A percentile compares a stretch with the other conserved stretches of the same genome.
Evolutionary conservation across 2,329 filamentous ascomycete species (phyloP).

Genomic region (Chrysoporthe puriensis): DNA sequence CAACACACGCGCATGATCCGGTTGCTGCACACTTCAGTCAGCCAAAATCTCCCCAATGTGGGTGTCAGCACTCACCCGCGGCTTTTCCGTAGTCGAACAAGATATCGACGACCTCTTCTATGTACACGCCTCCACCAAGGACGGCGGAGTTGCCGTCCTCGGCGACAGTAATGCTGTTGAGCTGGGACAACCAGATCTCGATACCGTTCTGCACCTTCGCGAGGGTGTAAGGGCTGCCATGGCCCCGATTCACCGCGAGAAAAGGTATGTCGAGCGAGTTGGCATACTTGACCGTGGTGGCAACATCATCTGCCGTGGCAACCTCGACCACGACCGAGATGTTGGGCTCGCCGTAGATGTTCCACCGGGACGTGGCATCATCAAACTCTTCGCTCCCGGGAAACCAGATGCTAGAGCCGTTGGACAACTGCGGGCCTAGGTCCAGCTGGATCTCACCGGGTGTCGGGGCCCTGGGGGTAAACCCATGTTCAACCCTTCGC

Average conservation of each 20-base stretch:
- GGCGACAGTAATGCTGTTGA: constrained; percentile 48
- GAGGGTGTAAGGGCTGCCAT: constrained; percentile 54
- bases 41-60: no score
- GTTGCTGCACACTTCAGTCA: constrained; percentile 40
- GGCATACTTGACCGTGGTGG: constrained; percentile 53
- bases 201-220: constrained; percentile 54
- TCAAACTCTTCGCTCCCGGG: constrained; percentile 35
- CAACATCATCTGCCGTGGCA: constrained; percentile 52
- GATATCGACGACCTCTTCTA: constrained; percentile 49
- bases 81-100: constrained; percentile 55
- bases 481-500: background rate
- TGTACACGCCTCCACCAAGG: constrained; percentile 51
- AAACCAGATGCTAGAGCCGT: background rate
- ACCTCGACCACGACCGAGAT: constrained; percentile 53
- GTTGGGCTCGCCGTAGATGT: constrained; percentile 45
- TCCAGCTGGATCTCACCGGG: background rate
- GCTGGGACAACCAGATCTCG: constrained; percentile 50
- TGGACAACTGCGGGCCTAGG: constrained; percentile 1
- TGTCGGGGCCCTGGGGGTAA: background rate
- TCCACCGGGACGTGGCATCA: constrained; percentile 49
- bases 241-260: constrained; percentile 55
- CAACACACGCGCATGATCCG: constrained; percentile 55
- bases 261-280: constrained; percentile 52
- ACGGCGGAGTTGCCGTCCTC: constrained; percentile 49
- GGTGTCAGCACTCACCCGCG: constrained; percentile 32